Evolutionary conservation across 2,329 filamentous ascomycete genomes (phyloP), one percentile per base, ranked within the genome.

Genomic region (Microcyclospora pomicola): DNA sequence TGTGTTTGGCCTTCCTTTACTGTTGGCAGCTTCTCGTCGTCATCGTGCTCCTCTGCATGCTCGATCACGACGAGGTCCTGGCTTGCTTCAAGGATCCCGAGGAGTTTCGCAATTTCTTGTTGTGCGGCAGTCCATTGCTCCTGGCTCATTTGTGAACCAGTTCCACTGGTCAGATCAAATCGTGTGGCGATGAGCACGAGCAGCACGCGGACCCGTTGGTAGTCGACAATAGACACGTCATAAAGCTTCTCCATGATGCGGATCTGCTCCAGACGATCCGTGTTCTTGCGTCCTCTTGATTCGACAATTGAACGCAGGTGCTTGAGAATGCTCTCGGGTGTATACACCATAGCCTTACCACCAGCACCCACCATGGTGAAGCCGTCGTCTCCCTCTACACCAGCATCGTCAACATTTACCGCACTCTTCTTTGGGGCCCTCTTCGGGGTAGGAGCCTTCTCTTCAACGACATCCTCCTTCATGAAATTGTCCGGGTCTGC

Each of bases 211-310:
- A 98, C 85, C 60, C 78, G 78, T 66, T 96, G 91, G 67, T 98
- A 98, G 36, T 92, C 86, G 37, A 80, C 91, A 54, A 73, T 75
- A 47, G 91, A 77, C 48, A 98, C 87, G 59, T 94, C 86, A 55
- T 80, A 68, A 38, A 98, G 75, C 69, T 87, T 94, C 73, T 96
- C 91, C 86, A 98, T 93, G 37, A 88, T 80, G 63, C 81, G 80
- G 64, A 98, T 96, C 66, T 98, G 91, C 66, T 98, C 91, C 34
- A 75, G 59, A 35, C 86, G 80, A 62, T 98, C 91, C 48, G 91
- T 95, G 71, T 96, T 96, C 76, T 98, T 98, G 72, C 94, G 92
- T 60, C 91, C 91, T 69, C 91, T 77, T 42, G 88, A 87, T 68
- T 98, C 91, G 59, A 96, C 72, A 56, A 98, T 96, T 37, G 78